Percentiles rank a stretch among this genome's conserved stretches.
Conservation (phyloP, 768 basidiomycete genomes). For the Cystofilobasidium macerans region DNA sequence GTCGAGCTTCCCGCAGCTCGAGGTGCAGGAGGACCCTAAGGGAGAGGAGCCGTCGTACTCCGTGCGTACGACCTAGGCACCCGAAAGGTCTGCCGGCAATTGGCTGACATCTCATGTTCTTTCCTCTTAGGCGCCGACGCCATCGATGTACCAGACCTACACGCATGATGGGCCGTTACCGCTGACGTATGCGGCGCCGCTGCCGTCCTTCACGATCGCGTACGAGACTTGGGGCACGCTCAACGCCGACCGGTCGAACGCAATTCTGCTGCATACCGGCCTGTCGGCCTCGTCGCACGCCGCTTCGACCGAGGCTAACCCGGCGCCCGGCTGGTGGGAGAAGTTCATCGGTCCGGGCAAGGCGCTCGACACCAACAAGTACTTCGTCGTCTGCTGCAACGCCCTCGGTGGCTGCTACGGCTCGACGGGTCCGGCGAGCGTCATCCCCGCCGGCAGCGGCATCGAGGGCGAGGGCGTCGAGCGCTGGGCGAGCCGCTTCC, state of each 20-base stretch:
- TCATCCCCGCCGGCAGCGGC: slow-evolving; percentile 47
- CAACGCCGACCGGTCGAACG: slow-evolving; percentile 65
- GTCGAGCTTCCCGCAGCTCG: slow-evolving; percentile 17
- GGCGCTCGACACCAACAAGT: slow-evolving; percentile 81
- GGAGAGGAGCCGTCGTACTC: slow-evolving; percentile 26
- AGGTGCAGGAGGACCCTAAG: slow-evolving; percentile 22
- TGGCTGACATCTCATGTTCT: not conserved
- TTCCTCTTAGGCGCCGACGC: slow-evolving; percentile 14
- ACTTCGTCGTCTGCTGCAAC: slow-evolving; percentile 91
- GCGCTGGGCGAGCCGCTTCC: slow-evolving; percentile 82
- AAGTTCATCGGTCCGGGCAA: slow-evolving; percentile 93
- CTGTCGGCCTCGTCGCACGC: slow-evolving; percentile 93
- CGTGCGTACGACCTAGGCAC: not conserved
- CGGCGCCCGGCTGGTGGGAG: slow-evolving; percentile 93
- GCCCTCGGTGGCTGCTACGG: slow-evolving; percentile 97
- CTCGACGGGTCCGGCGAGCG: slow-evolving; percentile 82
- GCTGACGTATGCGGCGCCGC: slow-evolving; percentile 43
- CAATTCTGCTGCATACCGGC: slow-evolving; percentile 88
- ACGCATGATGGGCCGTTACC: slow-evolving; percentile 53
- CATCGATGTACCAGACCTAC: slow-evolving; percentile 51
- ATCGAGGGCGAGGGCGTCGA: slow-evolving; percentile 35
- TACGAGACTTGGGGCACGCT: slow-evolving; percentile 98
- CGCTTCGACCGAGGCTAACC: slow-evolving; percentile 63
- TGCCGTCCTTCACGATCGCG: slow-evolving; percentile 71
- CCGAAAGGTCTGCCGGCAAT: not conserved